Evolutionary conservation across 2,329 filamentous ascomycete species (phyloP), one percentile per base, ranked within the genome.

Genomic region (Aspergillus brasiliensis): DNA sequence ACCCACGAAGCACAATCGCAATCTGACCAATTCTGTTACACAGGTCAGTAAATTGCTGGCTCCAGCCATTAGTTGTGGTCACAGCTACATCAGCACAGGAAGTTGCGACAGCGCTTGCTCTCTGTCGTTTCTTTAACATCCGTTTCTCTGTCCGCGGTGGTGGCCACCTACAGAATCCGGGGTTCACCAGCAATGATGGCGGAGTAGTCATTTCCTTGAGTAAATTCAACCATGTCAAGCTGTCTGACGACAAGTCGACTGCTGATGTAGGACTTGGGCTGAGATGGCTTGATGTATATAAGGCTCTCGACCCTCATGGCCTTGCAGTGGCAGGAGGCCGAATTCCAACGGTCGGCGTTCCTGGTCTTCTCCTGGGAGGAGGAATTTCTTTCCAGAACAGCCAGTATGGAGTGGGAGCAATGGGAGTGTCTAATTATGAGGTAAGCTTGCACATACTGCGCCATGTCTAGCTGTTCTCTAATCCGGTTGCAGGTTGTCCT

Each of bases 141-240:
- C 37, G n/a, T 2, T 60, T 60, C 40, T 57, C 58, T 27, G 42
- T 60, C 8, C 58, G 54, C 31, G 42, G 58, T 2, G 60, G 62
- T 2, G 64, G 64, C 8, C 64, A 65, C 31, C 34, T 63, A 5
- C 61, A 60, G 7, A 65, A 63, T 25, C 61, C 64, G 2, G 62
- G 64, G 2, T 65, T 60, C 44, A 59, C 44, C 8, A 65, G 62
- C 28, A 65, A 62, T 63, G 0, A 70, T 5, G 63, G 63, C 10
- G 83, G 82, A 0, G 73, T 83, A 0, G 69, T 83, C 3, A 80
- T 87, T 61, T 82, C 82, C 15, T 76, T 83, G 8, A 75, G 69
- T 5, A 64, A 67, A 5, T 71, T 85, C 10, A 76, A 78, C 54
- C 42, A 67, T 5, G 67, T 81, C 34, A 61, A 58, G 0, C 63